These are phyloP conservation scores for Hypoxylon rubiginosum DNA, from an alignment of 2,329 filamentous ascomycete species.

Conservation along the genomic window DNA sequence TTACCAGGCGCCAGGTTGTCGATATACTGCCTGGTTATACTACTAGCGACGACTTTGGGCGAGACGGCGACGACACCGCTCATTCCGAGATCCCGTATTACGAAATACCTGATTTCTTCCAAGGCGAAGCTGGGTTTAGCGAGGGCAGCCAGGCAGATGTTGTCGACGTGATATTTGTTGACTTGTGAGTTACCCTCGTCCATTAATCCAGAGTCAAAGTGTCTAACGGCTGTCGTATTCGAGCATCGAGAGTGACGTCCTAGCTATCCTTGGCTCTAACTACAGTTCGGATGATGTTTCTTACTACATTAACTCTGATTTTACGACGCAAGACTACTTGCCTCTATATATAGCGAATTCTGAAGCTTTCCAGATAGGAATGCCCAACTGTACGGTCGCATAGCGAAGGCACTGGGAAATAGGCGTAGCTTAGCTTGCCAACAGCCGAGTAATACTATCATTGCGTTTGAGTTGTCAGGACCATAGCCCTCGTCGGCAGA, in stretches of 20 bases:
- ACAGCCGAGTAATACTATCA: neutral
- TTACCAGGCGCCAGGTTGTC: constrained; percentile 63
- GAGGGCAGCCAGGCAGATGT: constrained; percentile 57
- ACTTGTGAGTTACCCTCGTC: constrained; percentile 58
- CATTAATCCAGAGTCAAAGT: neutral
- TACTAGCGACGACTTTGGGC: constrained; percentile 69
- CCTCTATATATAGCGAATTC: constrained; percentile 56
- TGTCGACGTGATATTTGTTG: constrained; percentile 67
- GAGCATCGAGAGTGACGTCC: constrained; percentile 57
- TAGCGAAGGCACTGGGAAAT: constrained; percentile 3
- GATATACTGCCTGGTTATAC: constrained; percentile 64
- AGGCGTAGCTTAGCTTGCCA: neutral
- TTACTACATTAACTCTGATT: constrained; percentile 57
- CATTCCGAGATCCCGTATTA: constrained; percentile 64
- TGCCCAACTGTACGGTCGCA: constrained; percentile 53
- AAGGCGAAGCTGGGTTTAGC: constrained; percentile 63
- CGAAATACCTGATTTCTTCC: constrained; percentile 63
- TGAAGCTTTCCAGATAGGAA: constrained; percentile 53
- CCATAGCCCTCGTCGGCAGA: too few species aligned
- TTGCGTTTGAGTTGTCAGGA: neutral
- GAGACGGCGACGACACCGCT: constrained; percentile 67
- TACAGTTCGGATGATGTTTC: constrained; percentile 54
- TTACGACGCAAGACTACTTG: constrained; percentile 57
- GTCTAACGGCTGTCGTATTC: constrained; percentile 8
- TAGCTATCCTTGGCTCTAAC: constrained; percentile 54